phyloP scores from a whole-genome alignment of 2,329 filamentous ascomycete genomes.

The Pestalotiopsis sp. region DNA sequence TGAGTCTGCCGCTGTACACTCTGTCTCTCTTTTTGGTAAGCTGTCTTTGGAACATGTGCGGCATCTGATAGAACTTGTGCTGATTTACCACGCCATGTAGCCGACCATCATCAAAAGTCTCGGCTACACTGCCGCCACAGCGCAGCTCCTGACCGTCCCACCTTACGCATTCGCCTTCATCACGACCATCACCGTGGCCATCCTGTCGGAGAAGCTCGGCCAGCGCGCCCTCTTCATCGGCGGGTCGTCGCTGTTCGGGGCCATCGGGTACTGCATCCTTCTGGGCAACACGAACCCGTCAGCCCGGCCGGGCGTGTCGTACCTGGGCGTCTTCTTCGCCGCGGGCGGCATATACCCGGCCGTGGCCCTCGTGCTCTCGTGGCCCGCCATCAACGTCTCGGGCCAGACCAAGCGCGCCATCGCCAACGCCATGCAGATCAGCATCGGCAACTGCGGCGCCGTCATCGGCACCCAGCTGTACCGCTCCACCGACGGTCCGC shows the following conservation, averaged over 20 bases:
- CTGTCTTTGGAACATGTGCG: neutral
- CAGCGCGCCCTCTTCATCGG: conserved; percentile 67
- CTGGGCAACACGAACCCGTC: conserved; percentile 51
- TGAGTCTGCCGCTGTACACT: conserved; percentile 65
- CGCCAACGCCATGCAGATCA: conserved; percentile 72
- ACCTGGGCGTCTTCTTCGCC: conserved; percentile 64
- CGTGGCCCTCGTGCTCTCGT: conserved; percentile 64
- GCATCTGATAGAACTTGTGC: neutral
- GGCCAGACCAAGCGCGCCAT: conserved; percentile 71
- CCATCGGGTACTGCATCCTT: conserved; percentile 65
- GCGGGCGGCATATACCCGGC: conserved; percentile 70
- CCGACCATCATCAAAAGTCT: conserved; percentile 58
- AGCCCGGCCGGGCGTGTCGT: conserved; percentile 57
- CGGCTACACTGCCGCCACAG: conserved; percentile 54
- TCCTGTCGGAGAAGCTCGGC: conserved; percentile 60
- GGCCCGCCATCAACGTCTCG: conserved; percentile 73
- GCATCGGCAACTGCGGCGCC: conserved; percentile 69
- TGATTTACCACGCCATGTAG: conserved; percentile 30
- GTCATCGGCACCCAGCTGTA: conserved; percentile 74
- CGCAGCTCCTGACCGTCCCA: conserved; percentile 64
- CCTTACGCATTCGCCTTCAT: conserved; percentile 66
- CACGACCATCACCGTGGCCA: conserved; percentile 59
- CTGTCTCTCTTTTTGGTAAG: conserved; percentile 56
- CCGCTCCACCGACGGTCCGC: conserved; percentile 59
- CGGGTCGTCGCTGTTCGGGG: conserved; percentile 55